Evolutionary conservation across 139 green algal genomes (phyloP).

Genomic region (Gonium pectorale): DNA sequence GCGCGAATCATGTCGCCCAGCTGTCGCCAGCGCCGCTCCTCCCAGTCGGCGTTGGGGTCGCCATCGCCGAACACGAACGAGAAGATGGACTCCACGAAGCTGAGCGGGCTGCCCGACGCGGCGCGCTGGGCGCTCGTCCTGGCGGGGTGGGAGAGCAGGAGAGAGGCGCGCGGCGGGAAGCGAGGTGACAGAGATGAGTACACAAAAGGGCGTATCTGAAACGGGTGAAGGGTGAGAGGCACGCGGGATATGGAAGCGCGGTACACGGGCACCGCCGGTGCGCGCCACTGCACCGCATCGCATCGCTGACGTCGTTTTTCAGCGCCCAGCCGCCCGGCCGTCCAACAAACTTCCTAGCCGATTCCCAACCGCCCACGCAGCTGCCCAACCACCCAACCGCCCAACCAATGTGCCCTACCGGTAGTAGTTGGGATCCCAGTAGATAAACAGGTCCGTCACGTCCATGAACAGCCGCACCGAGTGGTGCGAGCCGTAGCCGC

Average conservation of each 20-base stretch:
- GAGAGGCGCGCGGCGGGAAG: too few species aligned
- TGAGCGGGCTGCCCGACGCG: constrained; percentile 62
- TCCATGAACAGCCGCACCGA: constrained; percentile 50
- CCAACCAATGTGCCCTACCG: background rate
- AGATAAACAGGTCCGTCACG: constrained; percentile 71
- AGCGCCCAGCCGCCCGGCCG: too few species aligned
- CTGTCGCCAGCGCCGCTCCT: constrained; percentile 83
- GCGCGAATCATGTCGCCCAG: constrained; percentile 70
- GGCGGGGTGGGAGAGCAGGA: constrained; percentile 22
- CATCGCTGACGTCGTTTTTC: too few species aligned
- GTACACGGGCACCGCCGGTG: too few species aligned
- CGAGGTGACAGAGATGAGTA: too few species aligned
- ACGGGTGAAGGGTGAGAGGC: too few species aligned
- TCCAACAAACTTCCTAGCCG: too few species aligned
- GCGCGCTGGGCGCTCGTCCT: constrained; percentile 14
- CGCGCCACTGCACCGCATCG: too few species aligned
- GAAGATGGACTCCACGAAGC: constrained; percentile 92
- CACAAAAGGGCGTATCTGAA: too few species aligned
- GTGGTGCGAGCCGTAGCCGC: constrained; percentile 23
- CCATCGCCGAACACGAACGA: constrained; percentile 98
- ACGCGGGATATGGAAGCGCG: too few species aligned
- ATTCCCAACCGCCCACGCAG: too few species aligned
- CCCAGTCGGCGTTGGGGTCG: constrained; percentile 89
- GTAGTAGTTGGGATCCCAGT: constrained; percentile 80
- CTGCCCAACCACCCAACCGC: too few species aligned